Base-by-base conservation (phyloP, 257 asterid species). In the Salvia hispanica region DNA sequence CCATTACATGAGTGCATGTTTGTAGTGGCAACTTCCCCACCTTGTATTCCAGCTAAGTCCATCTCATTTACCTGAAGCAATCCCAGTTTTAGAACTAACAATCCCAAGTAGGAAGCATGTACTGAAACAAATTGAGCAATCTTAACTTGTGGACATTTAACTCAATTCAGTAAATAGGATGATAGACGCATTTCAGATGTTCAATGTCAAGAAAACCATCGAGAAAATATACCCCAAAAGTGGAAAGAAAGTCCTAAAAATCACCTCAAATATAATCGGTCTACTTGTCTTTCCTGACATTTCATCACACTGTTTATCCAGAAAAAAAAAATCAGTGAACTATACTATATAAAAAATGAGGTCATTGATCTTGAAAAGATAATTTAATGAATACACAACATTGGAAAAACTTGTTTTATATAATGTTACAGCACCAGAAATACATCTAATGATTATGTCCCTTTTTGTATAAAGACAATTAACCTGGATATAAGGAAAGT, bases 401-500 rank as follows among this genome's bases (percentile, higher is more conserved):
- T 6, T 4, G 4, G 3, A 64, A 18, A 9, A 12, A 34, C 6
- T 21, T 14, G 15, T 3, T 40, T 58, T 4, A 53, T 43, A 18
- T 45, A 45, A 58, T 21, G 45, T 11, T 7, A 7, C 50, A 70
- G 64, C 58, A 57, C 40, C 66, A 57, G 42, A 56, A 61, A 15
- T 12, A 66, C 13, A 55, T 64, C 76, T 34, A 55, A 39, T 56
- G 18, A 47, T 3, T 4, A 62, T 39, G 10, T 14, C 37, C 14
- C 45, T 40, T 21, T 21, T 11, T 3, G 12, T 11, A 6, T 36
- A 6, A 34, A 54, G 53, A 25, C 9, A 69, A 71, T 1, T 15
- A 52, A 88, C 97, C 97, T 90, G 95, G 72, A 90, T 83, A 72
- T 88, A 90, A 0, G 97, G 97, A 75, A 88, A 90, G 79, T 88